Evolutionary conservation across 2,329 filamentous ascomycete species (phyloP).

Genomic region (Sporothrix globosa): DNA sequence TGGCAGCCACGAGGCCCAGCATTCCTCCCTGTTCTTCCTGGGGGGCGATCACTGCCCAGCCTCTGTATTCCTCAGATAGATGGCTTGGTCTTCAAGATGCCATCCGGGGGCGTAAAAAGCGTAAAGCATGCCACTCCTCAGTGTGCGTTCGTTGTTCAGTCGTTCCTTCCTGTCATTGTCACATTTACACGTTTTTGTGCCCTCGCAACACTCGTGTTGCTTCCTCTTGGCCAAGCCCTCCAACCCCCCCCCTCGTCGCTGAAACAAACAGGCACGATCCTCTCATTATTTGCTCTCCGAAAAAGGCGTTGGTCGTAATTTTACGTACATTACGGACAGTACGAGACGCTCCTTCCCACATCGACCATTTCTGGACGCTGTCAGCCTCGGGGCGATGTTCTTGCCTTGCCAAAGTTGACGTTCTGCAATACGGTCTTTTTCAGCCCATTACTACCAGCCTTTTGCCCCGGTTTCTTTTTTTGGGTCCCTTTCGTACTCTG

Average conservation of each 20-base stretch:
- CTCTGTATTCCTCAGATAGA: background rate
- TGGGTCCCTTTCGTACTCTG: slow-evolving; percentile 3
- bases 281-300: background rate
- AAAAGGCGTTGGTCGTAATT: slow-evolving; percentile 7
- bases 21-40: background rate
- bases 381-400: slow-evolving; percentile 14
- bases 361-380: background rate
- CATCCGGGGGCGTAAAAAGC: background rate
- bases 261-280: slow-evolving; percentile 14
- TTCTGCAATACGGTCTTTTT: background rate
- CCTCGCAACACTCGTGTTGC: slow-evolving; percentile 16
- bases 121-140: background rate
- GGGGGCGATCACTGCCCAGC: background rate
- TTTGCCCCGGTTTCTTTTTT: slow-evolving; percentile 13
- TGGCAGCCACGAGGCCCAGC: slow-evolving; percentile 22
- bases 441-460: background rate
- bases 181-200: background rate
- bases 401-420: background rate
- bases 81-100: background rate
- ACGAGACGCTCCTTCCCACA: slow-evolving; percentile 17
- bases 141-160: background rate
- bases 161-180: slow-evolving; percentile 1
- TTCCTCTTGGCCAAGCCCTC: background rate
- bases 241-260: slow-evolving; percentile 7
- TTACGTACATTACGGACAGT: background rate